Conservation (phyloP, 306 rosid genomes). For the Acmispon strigosus region DNA sequence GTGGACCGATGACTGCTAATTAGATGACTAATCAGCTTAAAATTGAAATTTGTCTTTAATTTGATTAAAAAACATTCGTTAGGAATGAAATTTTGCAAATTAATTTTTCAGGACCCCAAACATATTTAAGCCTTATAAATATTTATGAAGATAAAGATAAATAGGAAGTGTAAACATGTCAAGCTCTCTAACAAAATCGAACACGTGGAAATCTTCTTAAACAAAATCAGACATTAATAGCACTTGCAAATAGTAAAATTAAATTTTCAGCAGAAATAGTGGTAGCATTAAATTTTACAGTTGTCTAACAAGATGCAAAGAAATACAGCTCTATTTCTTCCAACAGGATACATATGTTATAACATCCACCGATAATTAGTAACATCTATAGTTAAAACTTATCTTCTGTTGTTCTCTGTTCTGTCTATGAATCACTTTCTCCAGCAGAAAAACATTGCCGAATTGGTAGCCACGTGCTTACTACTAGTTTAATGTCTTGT, state of each 20-base stretch:
- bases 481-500: constrained; percentile 66
- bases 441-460: neutral
- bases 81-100: too few species aligned
- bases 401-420: neutral
- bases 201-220: neutral
- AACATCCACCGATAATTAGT: neutral
- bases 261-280: neutral
- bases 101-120: too few species aligned
- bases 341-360: neutral
- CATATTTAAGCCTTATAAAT: too few species aligned
- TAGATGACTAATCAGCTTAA: too few species aligned
- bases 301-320: neutral
- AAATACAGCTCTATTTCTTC: neutral
- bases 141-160: too few species aligned
- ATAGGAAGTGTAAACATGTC: too few species aligned
- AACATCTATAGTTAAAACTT: neutral
- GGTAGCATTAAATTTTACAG: neutral
- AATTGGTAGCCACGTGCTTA: neutral
- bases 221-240: neutral
- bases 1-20: too few species aligned
- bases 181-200: neutral
- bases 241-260: neutral
- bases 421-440: neutral
- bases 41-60: too few species aligned
- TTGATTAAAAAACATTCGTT: too few species aligned